Base-by-base conservation (phyloP, 2,329 filamentous ascomycete genomes). In the Amesomyces nigricolor region DNA sequence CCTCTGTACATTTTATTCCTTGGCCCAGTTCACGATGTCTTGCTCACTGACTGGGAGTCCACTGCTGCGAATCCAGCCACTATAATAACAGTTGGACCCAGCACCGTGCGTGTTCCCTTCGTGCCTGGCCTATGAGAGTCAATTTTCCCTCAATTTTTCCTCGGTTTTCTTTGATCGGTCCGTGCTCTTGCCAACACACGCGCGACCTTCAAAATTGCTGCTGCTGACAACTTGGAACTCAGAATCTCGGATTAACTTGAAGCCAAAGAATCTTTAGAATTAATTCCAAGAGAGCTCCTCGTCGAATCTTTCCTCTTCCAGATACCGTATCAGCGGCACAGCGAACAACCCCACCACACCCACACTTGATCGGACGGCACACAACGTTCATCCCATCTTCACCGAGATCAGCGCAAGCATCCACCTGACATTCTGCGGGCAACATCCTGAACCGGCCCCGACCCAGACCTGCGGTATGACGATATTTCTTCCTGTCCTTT, bases 81-180 rank as follows among this genome's bases (percentile, higher is more conserved):
- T 51, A 44, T 51, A 44, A 51, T 51, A 51, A 42, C 40, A 51
- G 16, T 37, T 40, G 39, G 35, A 19, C 29, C 50, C 51, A 53
- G 43, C 43, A 47, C 43, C 19, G 42, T 42, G 43, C 35, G 40
- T 45, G 42, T 46, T 38, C 32, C 49, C 9, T 16, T 26, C 32
- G 9, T 19, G 16, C 22, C 29, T n/a, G n/a, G 17, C 42, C 32
- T 32, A 47, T 13, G 22, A 26, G 42, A 26, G 19, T 29, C 17
- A 30, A 35, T 14, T 48, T 29, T 19, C 37, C 5, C 17, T 35
- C 32, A 35, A 13, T 51, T 26, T 26, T 26, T 26, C 22, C 22
- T 26, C 22, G 6, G 22, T 26, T 26, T 10, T 19, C 5, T 45
- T 48, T 2, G 37, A 35, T 35, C 44, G 32, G 37, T 26, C 45